Conservation (phyloP, 2,329 filamentous ascomycete species). For the Botrytis fabae region DNA sequence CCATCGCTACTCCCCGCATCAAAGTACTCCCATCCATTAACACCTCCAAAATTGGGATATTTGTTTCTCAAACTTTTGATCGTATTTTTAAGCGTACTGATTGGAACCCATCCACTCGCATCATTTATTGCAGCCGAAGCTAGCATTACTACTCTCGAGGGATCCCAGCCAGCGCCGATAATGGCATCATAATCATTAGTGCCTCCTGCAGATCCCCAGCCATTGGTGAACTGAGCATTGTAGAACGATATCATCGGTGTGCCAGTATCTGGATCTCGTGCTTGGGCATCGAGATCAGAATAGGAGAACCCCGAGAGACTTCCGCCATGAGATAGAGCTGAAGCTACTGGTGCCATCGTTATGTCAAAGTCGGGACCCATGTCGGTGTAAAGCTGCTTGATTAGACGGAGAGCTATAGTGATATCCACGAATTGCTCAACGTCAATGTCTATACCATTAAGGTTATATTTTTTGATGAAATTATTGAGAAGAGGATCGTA, state of each 20-base stretch:
- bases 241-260: constrained; percentile 24
- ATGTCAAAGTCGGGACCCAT: constrained; percentile 68
- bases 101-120: constrained; percentile 23
- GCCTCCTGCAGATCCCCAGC: constrained; percentile 20
- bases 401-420: constrained; percentile 74
- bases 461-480: constrained; percentile 68
- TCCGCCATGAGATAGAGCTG: constrained; percentile 53
- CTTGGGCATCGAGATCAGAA: constrained; percentile 72
- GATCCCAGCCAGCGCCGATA: constrained; percentile 24
- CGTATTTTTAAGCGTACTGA: constrained; percentile 34
- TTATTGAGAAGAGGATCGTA: constrained; percentile 25
- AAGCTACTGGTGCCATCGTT: constrained; percentile 58
- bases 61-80: constrained; percentile 38
- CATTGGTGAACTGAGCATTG: constrained; percentile 27
- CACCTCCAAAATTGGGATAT: constrained; percentile 27
- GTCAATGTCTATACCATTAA: constrained; percentile 87
- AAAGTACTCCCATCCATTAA: constrained; percentile 57
- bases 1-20: constrained; percentile 53
- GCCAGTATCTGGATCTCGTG: constrained; percentile 9
- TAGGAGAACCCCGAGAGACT: constrained; percentile 63
- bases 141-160: constrained; percentile 23
- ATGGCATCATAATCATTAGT: constrained; percentile 22
- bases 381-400: constrained; percentile 71
- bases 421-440: constrained; percentile 78
- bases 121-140: constrained; percentile 20